Conservation (phyloP, 768 basidiomycete species). For the Pleurotus tuber-regium region DNA sequence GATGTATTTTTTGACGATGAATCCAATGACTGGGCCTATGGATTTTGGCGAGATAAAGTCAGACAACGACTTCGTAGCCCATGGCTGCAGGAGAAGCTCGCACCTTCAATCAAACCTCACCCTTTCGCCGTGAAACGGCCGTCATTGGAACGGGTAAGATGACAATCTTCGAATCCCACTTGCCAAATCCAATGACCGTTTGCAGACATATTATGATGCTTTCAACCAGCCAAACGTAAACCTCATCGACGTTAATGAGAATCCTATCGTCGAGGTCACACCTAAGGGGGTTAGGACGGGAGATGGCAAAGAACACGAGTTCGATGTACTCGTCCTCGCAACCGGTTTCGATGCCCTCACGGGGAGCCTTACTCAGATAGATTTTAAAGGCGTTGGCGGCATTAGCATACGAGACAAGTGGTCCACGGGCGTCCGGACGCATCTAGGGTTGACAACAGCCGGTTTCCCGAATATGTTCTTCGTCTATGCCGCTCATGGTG, state of each 20-base stretch:
- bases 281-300: constrained; percentile 11
- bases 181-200: too few relatives aligned
- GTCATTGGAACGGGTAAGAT: constrained; percentile 15
- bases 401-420: constrained; percentile 14
- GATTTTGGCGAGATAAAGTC: constrained; percentile 24
- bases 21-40: constrained; percentile 21
- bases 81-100: constrained; percentile 22
- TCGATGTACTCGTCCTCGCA: constrained; percentile 17
- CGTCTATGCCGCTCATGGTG: constrained; percentile 15
- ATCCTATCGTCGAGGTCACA: constrained; percentile 14
- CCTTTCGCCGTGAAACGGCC: constrained; percentile 25
- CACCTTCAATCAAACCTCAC: constrained; percentile 19
- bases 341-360: constrained; percentile 18
- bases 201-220: constrained; percentile 10
- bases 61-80: constrained; percentile 16
- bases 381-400: constrained; percentile 15
- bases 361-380: constrained; percentile 13
- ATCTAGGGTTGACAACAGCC: constrained; percentile 14
- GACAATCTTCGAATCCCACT: too few relatives aligned
- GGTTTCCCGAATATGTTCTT: constrained; percentile 18
- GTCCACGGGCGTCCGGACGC: constrained; percentile 13
- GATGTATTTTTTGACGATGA: constrained; percentile 17
- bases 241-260: constrained; percentile 15
- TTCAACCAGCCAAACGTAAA: constrained; percentile 15
- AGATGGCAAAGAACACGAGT: constrained; percentile 13